Evolutionary conservation across 2,329 filamentous ascomycete species (phyloP).

Genomic region (Trichocomaceae sp.): DNA sequence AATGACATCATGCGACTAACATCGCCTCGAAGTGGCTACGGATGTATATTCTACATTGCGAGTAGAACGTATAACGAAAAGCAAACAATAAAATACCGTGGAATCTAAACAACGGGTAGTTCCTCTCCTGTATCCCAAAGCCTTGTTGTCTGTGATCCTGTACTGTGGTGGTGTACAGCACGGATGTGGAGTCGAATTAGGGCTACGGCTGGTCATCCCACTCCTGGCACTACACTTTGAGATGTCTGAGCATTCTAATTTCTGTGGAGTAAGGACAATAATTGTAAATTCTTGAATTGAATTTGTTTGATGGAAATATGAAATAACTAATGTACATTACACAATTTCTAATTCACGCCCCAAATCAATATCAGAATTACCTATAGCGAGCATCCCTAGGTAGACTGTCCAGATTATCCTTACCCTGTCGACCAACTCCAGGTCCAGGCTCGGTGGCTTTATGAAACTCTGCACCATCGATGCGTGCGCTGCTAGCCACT

Average conservation of each 20-base stretch:
- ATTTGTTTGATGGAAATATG: constrained; percentile 1
- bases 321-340: not conserved
- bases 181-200: not conserved
- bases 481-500: constrained; percentile 47
- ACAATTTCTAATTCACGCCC: not conserved
- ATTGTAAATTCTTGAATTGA: not conserved
- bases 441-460: constrained; percentile 42
- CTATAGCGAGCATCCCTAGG: constrained; percentile 55
- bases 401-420: constrained; percentile 50
- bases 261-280: too few relatives aligned
- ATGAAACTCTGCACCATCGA: constrained; percentile 47
- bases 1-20: constrained; percentile 6
- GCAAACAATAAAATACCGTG: not conserved
- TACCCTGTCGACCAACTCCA: constrained; percentile 56
- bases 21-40: not conserved
- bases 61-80: not conserved
- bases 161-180: not conserved
- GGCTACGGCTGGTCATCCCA: not conserved
- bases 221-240: constrained; percentile 10
- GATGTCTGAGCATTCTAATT: too few relatives aligned
- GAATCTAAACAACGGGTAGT: not conserved
- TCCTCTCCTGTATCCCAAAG: not conserved
- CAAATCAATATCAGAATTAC: constrained; percentile 23
- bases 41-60: not conserved
- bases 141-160: not conserved